Percentiles rank a stretch among this genome's conserved stretches.
phyloP scores from a whole-genome alignment of 495 filamentous ascomycete genomes.

The Penicillium coprophilum region DNA sequence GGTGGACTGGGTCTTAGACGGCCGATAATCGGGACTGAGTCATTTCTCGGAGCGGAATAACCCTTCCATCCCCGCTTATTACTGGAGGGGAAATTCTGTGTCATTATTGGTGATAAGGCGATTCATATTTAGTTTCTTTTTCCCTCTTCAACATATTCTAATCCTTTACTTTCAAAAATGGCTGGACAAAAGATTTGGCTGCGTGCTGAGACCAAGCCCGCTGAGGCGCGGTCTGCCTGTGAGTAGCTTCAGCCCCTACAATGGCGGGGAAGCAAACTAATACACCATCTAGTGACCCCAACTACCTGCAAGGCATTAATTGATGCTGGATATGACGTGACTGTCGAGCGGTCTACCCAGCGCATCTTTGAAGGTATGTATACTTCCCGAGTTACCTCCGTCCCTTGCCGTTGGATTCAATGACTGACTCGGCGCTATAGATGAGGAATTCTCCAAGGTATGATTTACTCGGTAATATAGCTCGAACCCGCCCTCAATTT shows the following conservation, averaged over 20 bases:
- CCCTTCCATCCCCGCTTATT: slow-evolving; percentile 35
- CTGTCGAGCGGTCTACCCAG: slow-evolving; percentile 75
- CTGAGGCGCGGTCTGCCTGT: slow-evolving; percentile 50
- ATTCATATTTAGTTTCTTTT: slow-evolving; percentile 5
- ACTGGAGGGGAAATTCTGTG: slow-evolving; percentile 33
- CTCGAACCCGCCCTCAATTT: slow-evolving; percentile 9
- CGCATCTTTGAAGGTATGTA: slow-evolving; percentile 77
- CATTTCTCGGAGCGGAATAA: slow-evolving; percentile 42
- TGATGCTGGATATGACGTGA: slow-evolving; percentile 79
- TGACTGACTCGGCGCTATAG: slow-evolving; percentile 24
- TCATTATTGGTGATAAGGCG: slow-evolving; percentile 25
- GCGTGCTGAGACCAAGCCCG: slow-evolving; percentile 51
- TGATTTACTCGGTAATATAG: not conserved
- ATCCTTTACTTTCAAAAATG: slow-evolving; percentile 30
- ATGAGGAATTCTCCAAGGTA: slow-evolving; percentile 56
- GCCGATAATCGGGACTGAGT: slow-evolving; percentile 33
- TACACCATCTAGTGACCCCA: slow-evolving; percentile 51
- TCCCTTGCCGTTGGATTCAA: slow-evolving; percentile 7
- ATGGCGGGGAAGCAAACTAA: slow-evolving; percentile 10
- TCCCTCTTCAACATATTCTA: slow-evolving; percentile 12
- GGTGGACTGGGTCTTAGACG: not conserved
- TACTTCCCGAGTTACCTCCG: not conserved
- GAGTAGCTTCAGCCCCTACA: slow-evolving; percentile 24
- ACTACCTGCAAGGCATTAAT: slow-evolving; percentile 75
- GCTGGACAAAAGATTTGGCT: slow-evolving; percentile 49